Base-by-base conservation (phyloP, 495 filamentous ascomycete species). In the Xylaria acuta region DNA sequence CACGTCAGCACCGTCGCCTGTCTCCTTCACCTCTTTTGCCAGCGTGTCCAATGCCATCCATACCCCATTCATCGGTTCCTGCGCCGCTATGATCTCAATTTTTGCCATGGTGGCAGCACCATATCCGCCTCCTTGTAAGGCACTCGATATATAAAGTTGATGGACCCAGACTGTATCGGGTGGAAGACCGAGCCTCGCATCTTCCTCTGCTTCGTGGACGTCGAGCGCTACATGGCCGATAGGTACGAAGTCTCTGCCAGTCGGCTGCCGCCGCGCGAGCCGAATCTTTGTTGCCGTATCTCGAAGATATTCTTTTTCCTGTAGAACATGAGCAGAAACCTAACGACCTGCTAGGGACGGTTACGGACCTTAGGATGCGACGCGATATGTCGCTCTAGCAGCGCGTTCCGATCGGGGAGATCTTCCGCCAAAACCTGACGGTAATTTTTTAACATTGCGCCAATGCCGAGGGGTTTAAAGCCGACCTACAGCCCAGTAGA, bases 141-240 rank as follows among this genome's bases (percentile, higher is more conserved):
- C 76, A 11, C 69, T 69, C 14, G 82, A 83, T 69, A 84, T 75
- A 65, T 83, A 84, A 34, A 84, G 78, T 11, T 71, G 77, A 51
- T 81, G 75, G 32, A 83, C 74, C 75, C 78, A 81, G 63, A 80
- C 80, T 16, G 81, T 72, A 11, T 75, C 77, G 7, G 72, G 68
- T 16, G 75, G 76, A 45, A 76, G 73, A 8, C 70, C 75, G 4
- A 78, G 58, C 67, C 73, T 67, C 40, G 72, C 65, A 56, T 80
- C 77, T 43, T 78, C 74, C n/a, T 78, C 67, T 12, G 76, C 73
- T 22, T 67, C 51, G n/a, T 79, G 77, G 36, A 79, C 67, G 18
- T 81, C 77, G 5, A 84, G 64, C 8, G 80, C 81, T 22, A 84
- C 80, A 68, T 84, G 82, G n/a, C 83, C 82, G 63, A 84, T 73